Evolutionary conservation across 495 filamentous ascomycete species (phyloP).

Genomic region (Mycothermus thermophilus): DNA sequence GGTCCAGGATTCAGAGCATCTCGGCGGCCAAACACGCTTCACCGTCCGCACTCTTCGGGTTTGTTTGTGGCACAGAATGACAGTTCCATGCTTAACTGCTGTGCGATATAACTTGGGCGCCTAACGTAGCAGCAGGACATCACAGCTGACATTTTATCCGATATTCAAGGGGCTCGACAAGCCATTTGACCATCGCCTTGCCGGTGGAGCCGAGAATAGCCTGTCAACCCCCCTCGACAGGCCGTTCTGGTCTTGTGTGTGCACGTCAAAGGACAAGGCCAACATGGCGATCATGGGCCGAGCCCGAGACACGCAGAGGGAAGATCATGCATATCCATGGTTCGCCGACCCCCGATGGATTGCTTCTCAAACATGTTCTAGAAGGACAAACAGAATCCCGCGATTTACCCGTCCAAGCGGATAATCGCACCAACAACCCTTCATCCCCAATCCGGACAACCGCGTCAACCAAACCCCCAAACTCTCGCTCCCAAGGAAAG

Average conservation of each 20-base stretch:
- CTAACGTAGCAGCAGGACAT: not conserved
- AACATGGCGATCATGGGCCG: slow-evolving; percentile 3
- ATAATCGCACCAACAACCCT: too few relatives aligned
- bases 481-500: too few relatives aligned
- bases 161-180: slow-evolving; percentile 4
- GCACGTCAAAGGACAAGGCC: not conserved
- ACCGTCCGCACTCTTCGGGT: too few relatives aligned
- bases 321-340: slow-evolving; percentile 9
- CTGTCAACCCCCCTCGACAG: too few relatives aligned
- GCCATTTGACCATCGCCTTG: not conserved
- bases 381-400: slow-evolving; percentile 1
- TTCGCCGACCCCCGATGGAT: not conserved
- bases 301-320: slow-evolving; percentile 6
- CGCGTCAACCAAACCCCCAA: too few relatives aligned
- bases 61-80: too few relatives aligned
- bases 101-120: not conserved
- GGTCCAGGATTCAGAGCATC: too few relatives aligned
- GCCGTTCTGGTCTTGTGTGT: too few relatives aligned
- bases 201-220: not conserved
- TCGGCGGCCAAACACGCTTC: too few relatives aligned
- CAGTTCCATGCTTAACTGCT: not conserved
- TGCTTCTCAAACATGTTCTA: slow-evolving; percentile 7
- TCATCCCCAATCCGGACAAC: not conserved
- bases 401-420: slow-evolving; percentile 8
- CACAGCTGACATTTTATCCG: slow-evolving; percentile 4